Conservation (phyloP, 163 green algal species). For the Coccomyxa subellipsoidea region DNA sequence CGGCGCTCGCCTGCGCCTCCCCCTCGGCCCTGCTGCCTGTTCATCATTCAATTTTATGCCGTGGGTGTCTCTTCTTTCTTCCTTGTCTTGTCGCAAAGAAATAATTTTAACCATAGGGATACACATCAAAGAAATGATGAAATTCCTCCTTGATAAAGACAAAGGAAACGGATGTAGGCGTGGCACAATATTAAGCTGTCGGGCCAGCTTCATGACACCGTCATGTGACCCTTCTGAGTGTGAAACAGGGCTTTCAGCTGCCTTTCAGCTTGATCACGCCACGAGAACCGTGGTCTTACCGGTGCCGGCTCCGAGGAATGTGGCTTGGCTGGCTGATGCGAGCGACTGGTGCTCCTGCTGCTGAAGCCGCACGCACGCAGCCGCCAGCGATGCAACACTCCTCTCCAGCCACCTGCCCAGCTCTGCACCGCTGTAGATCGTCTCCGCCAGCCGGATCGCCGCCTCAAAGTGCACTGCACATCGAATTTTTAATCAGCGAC, state of each 20-base stretch:
- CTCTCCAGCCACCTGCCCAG: conserved; percentile 33
- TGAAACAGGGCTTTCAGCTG: too few species aligned
- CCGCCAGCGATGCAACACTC: conserved; percentile 29
- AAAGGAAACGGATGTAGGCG: too few species aligned
- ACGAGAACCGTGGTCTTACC: too few species aligned
- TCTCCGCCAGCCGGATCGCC: conserved; percentile 40
- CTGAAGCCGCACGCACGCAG: conserved; percentile 37
- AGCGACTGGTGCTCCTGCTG: conserved; percentile 13
- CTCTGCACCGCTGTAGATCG: conserved; percentile 21
- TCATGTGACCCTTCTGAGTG: too few species aligned
- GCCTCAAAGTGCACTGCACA: conserved; percentile 41
- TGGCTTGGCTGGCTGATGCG: not conserved
- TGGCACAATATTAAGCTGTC: too few species aligned
- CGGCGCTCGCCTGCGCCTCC: not conserved
- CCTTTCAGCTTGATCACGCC: too few species aligned
- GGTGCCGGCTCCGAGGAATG: too few species aligned
- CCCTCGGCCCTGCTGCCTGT: not conserved
- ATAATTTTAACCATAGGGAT: not conserved
- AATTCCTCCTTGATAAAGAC: too few species aligned
- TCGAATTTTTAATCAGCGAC: not conserved
- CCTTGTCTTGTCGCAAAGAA: not conserved
- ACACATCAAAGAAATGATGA: too few species aligned
- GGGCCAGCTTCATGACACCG: too few species aligned
- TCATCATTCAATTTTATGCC: not conserved
- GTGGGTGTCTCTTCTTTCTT: not conserved